Base-by-base conservation (phyloP, 192 early-diverging fungal species). In the Chytriomyces hyalinus region DNA sequence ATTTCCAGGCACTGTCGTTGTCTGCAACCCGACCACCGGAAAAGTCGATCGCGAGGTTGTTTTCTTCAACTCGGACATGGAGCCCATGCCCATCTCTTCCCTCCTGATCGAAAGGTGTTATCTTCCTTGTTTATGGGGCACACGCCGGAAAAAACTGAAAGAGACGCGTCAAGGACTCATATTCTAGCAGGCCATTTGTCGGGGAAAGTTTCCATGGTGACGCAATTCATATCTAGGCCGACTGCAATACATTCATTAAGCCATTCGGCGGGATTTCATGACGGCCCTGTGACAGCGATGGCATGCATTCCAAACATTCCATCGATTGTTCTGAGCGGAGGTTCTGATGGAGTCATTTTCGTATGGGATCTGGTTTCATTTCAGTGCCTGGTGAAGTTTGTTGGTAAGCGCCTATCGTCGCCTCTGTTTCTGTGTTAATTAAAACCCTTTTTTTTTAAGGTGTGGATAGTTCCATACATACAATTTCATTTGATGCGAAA, bases 1-100 rank as follows among this genome's bases (percentile, higher is more conserved):
- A 36, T 3, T 36, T 36, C 36, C 17, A 89, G 90, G 87, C 49
- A 79, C 87, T 7, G 87, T 88, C 8, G 86, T 84, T 13, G 78
- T 84, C 59, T 91, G 88, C 65, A 79, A 91, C 71, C 90, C 89
- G 6, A 51, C 66, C 4, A 87, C 86, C 6, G 90, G 90, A 20
- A 89, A 89, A 47, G 85, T 90, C 5, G 87, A 91, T n/a, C 85
- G 85, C n/a, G 85, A 84, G 24, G 72, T 78, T 6, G 80, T 92
- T 6, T 87, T 84, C 60, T 80, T 82, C 22, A 82, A 80, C 49
- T 73, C 81, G 1, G 87, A 89, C 50, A 62, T 78, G 15, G 71
- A 79, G 6, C 65, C 83, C 46, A 11, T 57, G 5, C 75, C 69
- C 7, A 81, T 92, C 4, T 78, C 79, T 0, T 76, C 78, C 6